These are phyloP conservation scores for Trametes hirsuta DNA, from an alignment of 1,284 basidiomycete genomes.

Conservation along the genomic window DNA sequence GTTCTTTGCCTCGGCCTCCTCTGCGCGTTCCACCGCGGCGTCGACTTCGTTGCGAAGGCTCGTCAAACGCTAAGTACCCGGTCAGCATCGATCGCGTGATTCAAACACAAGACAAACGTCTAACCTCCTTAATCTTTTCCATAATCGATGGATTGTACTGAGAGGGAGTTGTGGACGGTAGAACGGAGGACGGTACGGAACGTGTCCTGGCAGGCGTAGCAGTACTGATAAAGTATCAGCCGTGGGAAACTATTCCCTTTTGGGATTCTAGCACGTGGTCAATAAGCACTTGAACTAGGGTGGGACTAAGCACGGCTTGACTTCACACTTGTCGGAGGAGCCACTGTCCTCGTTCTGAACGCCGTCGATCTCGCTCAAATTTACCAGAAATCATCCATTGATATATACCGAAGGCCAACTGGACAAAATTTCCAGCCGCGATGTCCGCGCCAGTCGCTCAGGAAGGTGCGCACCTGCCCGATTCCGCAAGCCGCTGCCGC, in stretches of 20 bases:
- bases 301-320: constrained; percentile 7
- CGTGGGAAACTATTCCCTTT: constrained; percentile 34
- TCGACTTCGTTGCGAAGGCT: constrained; percentile 88
- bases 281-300: neutral
- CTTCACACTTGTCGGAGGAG: constrained; percentile 11
- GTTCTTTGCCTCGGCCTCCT: constrained; percentile 83
- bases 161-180: constrained; percentile 11
- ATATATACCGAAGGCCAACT: neutral
- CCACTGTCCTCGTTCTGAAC: constrained; percentile 14
- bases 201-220: constrained; percentile 31
- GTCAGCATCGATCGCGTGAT: neutral
- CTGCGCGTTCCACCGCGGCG: constrained; percentile 76
- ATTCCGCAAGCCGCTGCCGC: constrained; percentile 22
- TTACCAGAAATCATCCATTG: neutral
- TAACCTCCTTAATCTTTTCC: constrained; percentile 78
- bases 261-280: constrained; percentile 16
- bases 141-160: constrained; percentile 43
- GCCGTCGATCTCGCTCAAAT: constrained; percentile 3
- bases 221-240: constrained; percentile 37
- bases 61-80: constrained; percentile 60
- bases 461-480: constrained; percentile 56
- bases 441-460: constrained; percentile 75
- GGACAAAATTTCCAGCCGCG: neutral
- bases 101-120: neutral
- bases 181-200: constrained; percentile 18